Evolutionary conservation across 768 basidiomycete genomes (phyloP).

Genomic region (Collybia mongolica): DNA sequence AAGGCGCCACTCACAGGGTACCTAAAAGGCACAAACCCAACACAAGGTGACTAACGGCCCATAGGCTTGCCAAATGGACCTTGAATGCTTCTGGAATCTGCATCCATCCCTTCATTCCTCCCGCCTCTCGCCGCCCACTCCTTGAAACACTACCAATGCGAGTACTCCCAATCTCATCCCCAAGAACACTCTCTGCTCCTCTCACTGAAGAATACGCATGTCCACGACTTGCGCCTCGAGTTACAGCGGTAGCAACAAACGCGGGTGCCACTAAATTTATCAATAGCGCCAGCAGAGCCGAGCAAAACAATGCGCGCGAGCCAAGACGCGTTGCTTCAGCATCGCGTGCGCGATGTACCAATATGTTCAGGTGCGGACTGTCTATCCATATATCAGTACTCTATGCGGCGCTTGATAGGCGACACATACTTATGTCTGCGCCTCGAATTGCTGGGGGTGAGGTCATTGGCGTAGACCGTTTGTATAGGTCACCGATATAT

Average conservation of each 20-base stretch:
- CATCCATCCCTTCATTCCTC: neutral
- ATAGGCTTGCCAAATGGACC: slow-evolving; percentile 66
- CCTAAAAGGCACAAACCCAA: slow-evolving; percentile 78
- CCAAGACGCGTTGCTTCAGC: slow-evolving; percentile 81
- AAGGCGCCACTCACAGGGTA: slow-evolving; percentile 65
- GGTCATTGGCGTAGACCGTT: slow-evolving; percentile 34
- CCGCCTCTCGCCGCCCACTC: neutral
- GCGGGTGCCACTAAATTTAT: slow-evolving; percentile 72
- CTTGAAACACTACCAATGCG: neutral
- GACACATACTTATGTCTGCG: too few species aligned
- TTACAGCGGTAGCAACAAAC: slow-evolving; percentile 39
- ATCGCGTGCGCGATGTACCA: slow-evolving; percentile 31
- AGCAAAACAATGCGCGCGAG: slow-evolving; percentile 79
- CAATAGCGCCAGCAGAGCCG: slow-evolving; percentile 64
- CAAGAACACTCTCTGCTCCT: neutral
- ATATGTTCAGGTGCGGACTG: slow-evolving; percentile 12
- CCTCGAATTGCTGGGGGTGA: slow-evolving; percentile 12
- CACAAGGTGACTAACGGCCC: slow-evolving; percentile 75
- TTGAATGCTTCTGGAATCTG: slow-evolving; percentile 43
- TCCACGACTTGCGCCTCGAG: neutral
- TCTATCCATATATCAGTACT: neutral
- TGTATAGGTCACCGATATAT: slow-evolving; percentile 88
- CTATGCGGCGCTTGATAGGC: too few species aligned
- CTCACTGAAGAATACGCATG: neutral
- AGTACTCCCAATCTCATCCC: slow-evolving; percentile 6